Percentiles rank a stretch among this genome's conserved stretches.
These are phyloP conservation scores for Cyclotella choctawhatcheeana DNA, from an alignment of 108 stramenopile species.

Conservation along the genomic window DNA sequence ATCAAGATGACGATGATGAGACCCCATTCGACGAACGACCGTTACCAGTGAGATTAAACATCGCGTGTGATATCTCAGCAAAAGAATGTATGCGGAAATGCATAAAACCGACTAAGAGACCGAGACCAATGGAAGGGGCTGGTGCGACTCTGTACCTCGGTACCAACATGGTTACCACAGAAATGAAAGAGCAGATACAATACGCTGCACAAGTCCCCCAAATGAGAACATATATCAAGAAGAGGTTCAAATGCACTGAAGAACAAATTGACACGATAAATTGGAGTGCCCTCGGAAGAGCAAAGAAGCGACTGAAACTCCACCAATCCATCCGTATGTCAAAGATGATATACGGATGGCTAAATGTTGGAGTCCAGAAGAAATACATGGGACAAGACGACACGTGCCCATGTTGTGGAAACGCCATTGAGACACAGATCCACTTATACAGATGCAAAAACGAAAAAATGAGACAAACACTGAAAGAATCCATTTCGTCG, in stretches of 20 bases:
- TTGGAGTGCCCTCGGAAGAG: not conserved
- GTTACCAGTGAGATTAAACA: not conserved
- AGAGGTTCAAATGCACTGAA: not conserved
- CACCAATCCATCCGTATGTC: not conserved
- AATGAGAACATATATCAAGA: not conserved
- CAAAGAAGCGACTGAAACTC: not conserved
- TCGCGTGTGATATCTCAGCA: not conserved
- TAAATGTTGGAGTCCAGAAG: not conserved
- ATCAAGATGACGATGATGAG: constrained; percentile 4
- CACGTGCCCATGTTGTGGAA: not conserved
- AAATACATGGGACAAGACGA: not conserved
- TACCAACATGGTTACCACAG: not conserved
- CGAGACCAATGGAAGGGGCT: not conserved
- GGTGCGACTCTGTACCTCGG: not conserved
- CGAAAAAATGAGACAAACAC: not conserved
- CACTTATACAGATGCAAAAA: not conserved
- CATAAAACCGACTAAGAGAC: not conserved
- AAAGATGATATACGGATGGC: not conserved
- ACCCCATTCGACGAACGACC: not conserved
- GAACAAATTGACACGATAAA: not conserved
- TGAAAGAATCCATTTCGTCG: not conserved
- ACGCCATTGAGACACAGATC: not conserved
- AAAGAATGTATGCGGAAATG: not conserved
- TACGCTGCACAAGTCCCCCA: not conserved
- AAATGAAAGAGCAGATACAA: not conserved